Conservation (phyloP, 768 basidiomycete genomes). For the Lepiota brunneoincarnata region DNA sequence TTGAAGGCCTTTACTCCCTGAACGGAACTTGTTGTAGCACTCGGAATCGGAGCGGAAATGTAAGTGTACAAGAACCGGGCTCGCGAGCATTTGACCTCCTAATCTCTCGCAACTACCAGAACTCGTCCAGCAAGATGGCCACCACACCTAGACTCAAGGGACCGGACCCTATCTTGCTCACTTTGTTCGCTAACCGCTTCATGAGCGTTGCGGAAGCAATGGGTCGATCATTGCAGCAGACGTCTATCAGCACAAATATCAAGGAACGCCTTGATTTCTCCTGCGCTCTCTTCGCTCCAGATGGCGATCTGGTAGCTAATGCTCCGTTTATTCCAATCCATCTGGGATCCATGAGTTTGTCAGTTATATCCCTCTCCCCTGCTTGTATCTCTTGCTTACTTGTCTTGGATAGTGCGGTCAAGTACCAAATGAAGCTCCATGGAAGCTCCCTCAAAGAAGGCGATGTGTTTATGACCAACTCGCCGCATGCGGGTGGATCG, state of each 20-base stretch:
- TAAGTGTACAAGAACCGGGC: neutral
- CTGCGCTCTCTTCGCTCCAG: constrained; percentile 93
- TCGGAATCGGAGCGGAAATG: constrained; percentile 11
- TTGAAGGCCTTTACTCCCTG: no score
- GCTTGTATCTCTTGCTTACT: neutral
- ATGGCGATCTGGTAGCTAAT: constrained; percentile 92
- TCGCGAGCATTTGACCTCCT: neutral
- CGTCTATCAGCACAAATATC: constrained; percentile 92
- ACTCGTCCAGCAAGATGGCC: constrained; percentile 16
- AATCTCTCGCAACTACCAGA: neutral
- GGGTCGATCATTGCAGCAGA: constrained; percentile 88
- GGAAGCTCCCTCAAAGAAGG: constrained; percentile 76
- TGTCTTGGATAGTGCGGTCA: constrained; percentile 59
- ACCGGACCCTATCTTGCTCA: constrained; percentile 84
- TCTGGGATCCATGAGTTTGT: constrained; percentile 90
- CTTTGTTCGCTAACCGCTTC: constrained; percentile 93
- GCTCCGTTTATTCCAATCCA: constrained; percentile 91
- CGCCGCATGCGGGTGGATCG: constrained; percentile 87
- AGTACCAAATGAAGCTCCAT: constrained; percentile 83
- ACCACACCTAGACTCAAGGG: constrained; percentile 27
- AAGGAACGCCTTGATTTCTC: constrained; percentile 95
- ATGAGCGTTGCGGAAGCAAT: constrained; percentile 98
- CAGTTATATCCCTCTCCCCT: constrained; percentile 25
- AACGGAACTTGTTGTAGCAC: neutral
- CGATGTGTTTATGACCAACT: constrained; percentile 93